Base-by-base conservation (phyloP, 495 filamentous ascomycete species). In the Tuber brumale region DNA sequence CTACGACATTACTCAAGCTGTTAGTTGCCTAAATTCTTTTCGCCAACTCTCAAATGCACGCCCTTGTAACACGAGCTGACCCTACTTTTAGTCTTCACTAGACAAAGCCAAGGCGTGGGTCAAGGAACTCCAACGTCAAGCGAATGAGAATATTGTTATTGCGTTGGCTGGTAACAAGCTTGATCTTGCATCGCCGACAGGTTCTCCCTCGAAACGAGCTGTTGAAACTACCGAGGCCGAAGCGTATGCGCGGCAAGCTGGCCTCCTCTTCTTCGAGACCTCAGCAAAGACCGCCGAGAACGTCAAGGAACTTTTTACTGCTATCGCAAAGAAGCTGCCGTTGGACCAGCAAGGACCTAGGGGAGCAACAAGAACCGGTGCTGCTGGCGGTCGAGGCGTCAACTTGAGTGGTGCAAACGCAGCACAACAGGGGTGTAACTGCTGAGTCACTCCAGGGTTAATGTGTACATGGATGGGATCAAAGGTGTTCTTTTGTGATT, bases 91-190 rank as follows among this genome's bases (percentile, higher is more conserved):
- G 95, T 89, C 93, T 76, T 98, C 96, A 9, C 87, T 99, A 75
- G 95, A 99, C 85, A 99, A 99, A 87, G 95, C 95, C 75, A 99
- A 99, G 84, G 90, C 94, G 44, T 99, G 95, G 95, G 94, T 99
- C n/a, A 98, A 98, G 85, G 96, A 99, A 82, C 89, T 99, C 48
- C 96, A 99, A 85, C 90, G 95, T 76, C 95, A 99, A 87, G 96
- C 96, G 61, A 98, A 98, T 86, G 95, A 98, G 86, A 98, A 98
- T 85, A 98, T 99, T 85, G 93, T 99, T 82, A 99, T 99, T 84
- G 95, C 95, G 43, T 89, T 99, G 39, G 95, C 96, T 43, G 95
- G 95, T 70, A 99, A 99, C 88, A 99, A 99, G 86, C 85, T 97
- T 77, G 95, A 99, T 88, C 86, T 99, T 77, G 95, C 97, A 71